phyloP scores from a whole-genome alignment of 371 early-diverging fungal species.

The Chytridium lagenaria region DNA sequence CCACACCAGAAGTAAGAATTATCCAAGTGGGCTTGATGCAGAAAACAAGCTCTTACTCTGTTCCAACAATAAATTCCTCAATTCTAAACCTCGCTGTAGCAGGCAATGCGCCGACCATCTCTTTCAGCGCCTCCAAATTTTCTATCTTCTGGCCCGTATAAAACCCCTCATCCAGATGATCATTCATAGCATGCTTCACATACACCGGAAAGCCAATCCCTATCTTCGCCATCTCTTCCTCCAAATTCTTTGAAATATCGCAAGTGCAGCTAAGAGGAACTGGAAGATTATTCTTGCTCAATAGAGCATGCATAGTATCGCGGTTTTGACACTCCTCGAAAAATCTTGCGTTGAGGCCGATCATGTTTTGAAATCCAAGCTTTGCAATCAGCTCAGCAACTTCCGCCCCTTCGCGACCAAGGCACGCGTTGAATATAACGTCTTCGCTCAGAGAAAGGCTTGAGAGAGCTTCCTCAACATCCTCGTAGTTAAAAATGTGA shows the following conservation, averaged over 20 bases:
- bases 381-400: constrained; percentile 37
- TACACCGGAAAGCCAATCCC: constrained; percentile 38
- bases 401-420: constrained; percentile 42
- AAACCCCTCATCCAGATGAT: constrained; percentile 13
- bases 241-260: neutral
- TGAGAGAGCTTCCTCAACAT: constrained; percentile 31
- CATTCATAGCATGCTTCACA: constrained; percentile 32
- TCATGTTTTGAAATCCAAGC: constrained; percentile 29
- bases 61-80: constrained; percentile 40
- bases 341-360: constrained; percentile 44
- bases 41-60: constrained; percentile 10
- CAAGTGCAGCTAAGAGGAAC: constrained; percentile 22
- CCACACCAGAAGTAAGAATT: neutral
- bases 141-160: constrained; percentile 33
- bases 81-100: constrained; percentile 28
- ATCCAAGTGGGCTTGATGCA: neutral
- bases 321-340: constrained; percentile 36
- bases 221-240: constrained; percentile 6
- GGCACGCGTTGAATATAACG: constrained; percentile 43
- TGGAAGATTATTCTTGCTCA: constrained; percentile 22
- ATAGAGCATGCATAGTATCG: constrained; percentile 25
- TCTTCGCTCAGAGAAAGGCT: constrained; percentile 33
- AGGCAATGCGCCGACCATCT: constrained; percentile 14
- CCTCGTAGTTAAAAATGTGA: constrained; percentile 43
- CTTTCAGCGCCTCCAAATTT: constrained; percentile 25